phyloP scores from a whole-genome alignment of 345 rosid genomes.

The Citrus glauca region DNA sequence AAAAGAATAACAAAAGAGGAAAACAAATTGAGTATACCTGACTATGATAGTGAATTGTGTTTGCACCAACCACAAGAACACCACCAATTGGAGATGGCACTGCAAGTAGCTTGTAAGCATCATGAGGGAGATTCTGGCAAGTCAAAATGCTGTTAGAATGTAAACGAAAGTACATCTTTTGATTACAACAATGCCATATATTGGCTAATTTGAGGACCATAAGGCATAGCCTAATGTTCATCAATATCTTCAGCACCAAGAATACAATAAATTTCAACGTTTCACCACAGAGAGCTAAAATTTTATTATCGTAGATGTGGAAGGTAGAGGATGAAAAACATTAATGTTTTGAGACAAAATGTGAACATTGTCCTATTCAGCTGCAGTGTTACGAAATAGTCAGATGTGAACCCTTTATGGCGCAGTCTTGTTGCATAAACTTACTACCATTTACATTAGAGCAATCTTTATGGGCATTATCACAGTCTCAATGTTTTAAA shows the following conservation, averaged over 20 bases:
- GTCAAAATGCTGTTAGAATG: slow-evolving; percentile 11
- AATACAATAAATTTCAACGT: slow-evolving; percentile 11
- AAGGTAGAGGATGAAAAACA: neutral
- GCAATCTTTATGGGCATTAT: neutral
- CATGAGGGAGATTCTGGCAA: slow-evolving; percentile 92
- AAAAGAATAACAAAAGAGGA: neutral
- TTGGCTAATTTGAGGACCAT: neutral
- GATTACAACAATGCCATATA: neutral
- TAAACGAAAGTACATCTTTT: slow-evolving; percentile 7
- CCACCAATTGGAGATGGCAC: slow-evolving; percentile 98
- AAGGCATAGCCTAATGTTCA: neutral
- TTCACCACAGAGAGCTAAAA: neutral
- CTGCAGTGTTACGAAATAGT: no score
- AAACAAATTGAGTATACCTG: slow-evolving; percentile 51
- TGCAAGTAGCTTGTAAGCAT: slow-evolving; percentile 92
- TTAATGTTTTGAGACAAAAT: neutral
- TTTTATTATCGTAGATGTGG: neutral
- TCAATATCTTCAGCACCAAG: neutral
- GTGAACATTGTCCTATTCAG: neutral
- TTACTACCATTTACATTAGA: neutral
- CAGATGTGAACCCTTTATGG: no score
- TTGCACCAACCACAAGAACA: slow-evolving; percentile 82
- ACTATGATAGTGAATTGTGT: slow-evolving; percentile 87
- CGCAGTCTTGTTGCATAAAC: neutral
- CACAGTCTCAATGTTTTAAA: neutral